phyloP scores from a whole-genome alignment of 2,329 filamentous ascomycete genomes.

The Colletotrichum lindemuthianum region DNA sequence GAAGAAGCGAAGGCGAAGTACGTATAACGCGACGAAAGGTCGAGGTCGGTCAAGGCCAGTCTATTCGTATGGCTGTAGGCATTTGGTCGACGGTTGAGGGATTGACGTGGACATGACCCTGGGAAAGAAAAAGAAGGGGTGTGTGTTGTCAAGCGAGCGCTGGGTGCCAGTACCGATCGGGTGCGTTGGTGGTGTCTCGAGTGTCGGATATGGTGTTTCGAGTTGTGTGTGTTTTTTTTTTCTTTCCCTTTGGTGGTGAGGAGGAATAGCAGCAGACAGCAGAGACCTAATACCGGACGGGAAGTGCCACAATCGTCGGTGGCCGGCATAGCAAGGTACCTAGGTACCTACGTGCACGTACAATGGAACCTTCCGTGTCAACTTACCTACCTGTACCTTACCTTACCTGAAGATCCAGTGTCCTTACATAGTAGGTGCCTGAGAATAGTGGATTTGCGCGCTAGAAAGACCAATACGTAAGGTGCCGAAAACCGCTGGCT shows the following conservation, averaged over 20 bases:
- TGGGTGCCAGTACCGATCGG: not conserved
- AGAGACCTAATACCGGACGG: no score
- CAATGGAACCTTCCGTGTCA: not conserved
- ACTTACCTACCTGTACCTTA: no score
- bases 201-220: constrained; percentile 7
- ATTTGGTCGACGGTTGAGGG: constrained; percentile 5
- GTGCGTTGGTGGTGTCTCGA: constrained; percentile 10
- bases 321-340: constrained; percentile 16
- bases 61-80: not conserved
- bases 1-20: constrained; percentile 30
- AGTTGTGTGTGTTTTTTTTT: not conserved
- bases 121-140: constrained; percentile 1
- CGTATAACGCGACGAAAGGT: not conserved
- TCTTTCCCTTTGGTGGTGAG: not conserved
- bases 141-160: constrained; percentile 15
- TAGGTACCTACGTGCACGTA: constrained; percentile 2
- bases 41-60: constrained; percentile 6
- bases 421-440: no score
- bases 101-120: constrained; percentile 26
- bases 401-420: no score
- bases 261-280: constrained; percentile 9
- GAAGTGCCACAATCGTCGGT: constrained; percentile 35
- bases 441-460: no score
- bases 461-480: no score
- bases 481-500: not conserved